Conservation (phyloP, 1,284 basidiomycete genomes). For the Testicularia cyperi region DNA sequence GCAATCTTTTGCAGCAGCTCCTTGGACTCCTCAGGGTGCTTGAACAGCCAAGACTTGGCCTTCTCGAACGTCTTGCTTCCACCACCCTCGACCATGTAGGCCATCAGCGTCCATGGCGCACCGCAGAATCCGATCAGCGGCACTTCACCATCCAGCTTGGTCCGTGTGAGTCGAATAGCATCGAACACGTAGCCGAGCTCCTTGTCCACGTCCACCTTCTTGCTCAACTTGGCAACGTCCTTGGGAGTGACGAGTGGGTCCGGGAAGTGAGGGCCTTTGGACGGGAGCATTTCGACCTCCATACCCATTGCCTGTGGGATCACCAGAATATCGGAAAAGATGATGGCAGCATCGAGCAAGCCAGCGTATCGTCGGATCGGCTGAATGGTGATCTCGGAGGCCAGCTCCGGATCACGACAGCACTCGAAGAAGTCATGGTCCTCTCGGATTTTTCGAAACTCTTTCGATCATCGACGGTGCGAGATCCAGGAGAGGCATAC, state of each 20-base stretch:
- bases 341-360: constrained; percentile 58
- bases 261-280: constrained; percentile 57
- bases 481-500: background rate
- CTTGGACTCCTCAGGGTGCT: constrained; percentile 55
- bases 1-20: constrained; percentile 54
- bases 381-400: constrained; percentile 58
- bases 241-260: constrained; percentile 51
- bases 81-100: constrained; percentile 60
- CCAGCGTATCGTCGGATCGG: constrained; percentile 57
- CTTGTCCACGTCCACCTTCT: constrained; percentile 58
- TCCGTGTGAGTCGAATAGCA: constrained; percentile 52
- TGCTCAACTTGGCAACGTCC: constrained; percentile 49
- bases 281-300: constrained; percentile 57
- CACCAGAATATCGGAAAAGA: constrained; percentile 59
- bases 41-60: constrained; percentile 58
- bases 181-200: constrained; percentile 59
- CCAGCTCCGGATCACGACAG: constrained; percentile 56
- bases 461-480: constrained; percentile 10
- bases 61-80: constrained; percentile 58
- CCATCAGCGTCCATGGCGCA: constrained; percentile 60
- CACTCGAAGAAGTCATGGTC: constrained; percentile 59
- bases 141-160: constrained; percentile 55
- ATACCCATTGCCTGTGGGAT: constrained; percentile 60
- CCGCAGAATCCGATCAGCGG: constrained; percentile 60
- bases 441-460: constrained; percentile 57